phyloP scores from a whole-genome alignment of 2,329 filamentous ascomycete species.

The Cryphonectria nitschkei region DNA sequence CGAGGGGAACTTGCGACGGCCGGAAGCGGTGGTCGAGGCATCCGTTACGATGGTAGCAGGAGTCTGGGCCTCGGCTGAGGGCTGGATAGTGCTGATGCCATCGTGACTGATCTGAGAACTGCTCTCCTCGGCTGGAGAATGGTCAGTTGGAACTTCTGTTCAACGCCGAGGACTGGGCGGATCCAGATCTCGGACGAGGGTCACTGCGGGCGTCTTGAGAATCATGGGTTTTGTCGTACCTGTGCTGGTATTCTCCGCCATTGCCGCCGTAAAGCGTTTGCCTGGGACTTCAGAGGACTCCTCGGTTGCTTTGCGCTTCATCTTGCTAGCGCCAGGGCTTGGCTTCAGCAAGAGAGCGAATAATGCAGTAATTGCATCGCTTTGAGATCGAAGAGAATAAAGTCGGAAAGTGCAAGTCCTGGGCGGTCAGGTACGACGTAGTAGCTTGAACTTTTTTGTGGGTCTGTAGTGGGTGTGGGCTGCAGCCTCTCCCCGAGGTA shows the following conservation, averaged over 20 bases:
- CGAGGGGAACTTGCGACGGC: conserved; percentile 60
- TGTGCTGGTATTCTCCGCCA: conserved; percentile 11
- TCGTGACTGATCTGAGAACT: conserved; percentile 13
- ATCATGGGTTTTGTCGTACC: neutral
- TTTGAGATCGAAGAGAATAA: neutral
- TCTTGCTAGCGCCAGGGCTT: conserved; percentile 11
- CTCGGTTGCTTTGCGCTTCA: conserved; percentile 26
- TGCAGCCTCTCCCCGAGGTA: neutral
- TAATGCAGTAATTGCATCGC: neutral
- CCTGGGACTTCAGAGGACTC: conserved; percentile 2
- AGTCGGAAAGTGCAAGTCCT: neutral
- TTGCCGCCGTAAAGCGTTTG: conserved; percentile 11
- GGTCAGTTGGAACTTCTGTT: conserved; percentile 13
- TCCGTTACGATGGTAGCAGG: conserved; percentile 16
- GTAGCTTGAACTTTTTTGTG: conserved; percentile 14
- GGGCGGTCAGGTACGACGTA: neutral
- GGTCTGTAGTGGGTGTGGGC: neutral
- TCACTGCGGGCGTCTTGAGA: neutral
- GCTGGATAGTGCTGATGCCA: neutral
- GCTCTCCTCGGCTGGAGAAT: conserved; percentile 15
- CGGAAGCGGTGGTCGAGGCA: conserved; percentile 22
- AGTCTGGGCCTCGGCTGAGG: conserved; percentile 16
- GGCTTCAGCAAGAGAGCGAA: conserved; percentile 1
- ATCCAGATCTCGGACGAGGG: neutral
- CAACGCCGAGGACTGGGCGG: neutral